phyloP scores from a whole-genome alignment of 2,329 filamentous ascomycete species.

The Microsporum canis region DNA sequence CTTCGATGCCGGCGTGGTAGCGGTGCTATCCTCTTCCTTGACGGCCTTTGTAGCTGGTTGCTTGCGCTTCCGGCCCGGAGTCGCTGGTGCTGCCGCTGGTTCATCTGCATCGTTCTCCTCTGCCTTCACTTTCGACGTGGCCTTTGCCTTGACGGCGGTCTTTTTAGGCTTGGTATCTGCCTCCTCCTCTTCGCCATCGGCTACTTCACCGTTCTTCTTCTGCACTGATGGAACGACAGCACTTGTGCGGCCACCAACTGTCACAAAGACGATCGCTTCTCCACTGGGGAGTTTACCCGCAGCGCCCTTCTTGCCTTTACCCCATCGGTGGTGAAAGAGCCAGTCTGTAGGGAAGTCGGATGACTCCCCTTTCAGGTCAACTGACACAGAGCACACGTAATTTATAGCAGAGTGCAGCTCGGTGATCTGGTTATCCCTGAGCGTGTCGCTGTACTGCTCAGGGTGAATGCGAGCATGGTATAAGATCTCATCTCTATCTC shows the following conservation, averaged over 20 bases:
- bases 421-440: constrained; percentile 59
- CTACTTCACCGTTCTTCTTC: constrained; percentile 60
- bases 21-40: neutral
- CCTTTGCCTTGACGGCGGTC: neutral
- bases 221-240: constrained; percentile 77
- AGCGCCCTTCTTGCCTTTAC: constrained; percentile 67
- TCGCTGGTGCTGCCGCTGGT: neutral
- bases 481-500: constrained; percentile 64
- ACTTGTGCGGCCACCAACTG: constrained; percentile 81
- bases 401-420: constrained; percentile 61
- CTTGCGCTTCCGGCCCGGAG: constrained; percentile 7
- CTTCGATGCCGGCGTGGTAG: neutral
- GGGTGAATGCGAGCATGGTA: constrained; percentile 84
- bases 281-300: constrained; percentile 64
- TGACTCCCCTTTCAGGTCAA: constrained; percentile 69
- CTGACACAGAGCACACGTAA: constrained; percentile 68
- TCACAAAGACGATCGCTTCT: constrained; percentile 73
- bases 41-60: neutral
- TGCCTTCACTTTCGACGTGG: constrained; percentile 3
- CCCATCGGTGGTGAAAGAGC: constrained; percentile 82
- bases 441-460: constrained; percentile 81
- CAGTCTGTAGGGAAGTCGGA: constrained; percentile 75
- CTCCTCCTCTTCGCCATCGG: constrained; percentile 35
- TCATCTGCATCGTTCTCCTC: neutral
- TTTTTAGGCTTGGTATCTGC: constrained; percentile 1